Conservation (phyloP, 2,329 filamentous ascomycete genomes). For the Ophiosphaerella herpotricha region DNA sequence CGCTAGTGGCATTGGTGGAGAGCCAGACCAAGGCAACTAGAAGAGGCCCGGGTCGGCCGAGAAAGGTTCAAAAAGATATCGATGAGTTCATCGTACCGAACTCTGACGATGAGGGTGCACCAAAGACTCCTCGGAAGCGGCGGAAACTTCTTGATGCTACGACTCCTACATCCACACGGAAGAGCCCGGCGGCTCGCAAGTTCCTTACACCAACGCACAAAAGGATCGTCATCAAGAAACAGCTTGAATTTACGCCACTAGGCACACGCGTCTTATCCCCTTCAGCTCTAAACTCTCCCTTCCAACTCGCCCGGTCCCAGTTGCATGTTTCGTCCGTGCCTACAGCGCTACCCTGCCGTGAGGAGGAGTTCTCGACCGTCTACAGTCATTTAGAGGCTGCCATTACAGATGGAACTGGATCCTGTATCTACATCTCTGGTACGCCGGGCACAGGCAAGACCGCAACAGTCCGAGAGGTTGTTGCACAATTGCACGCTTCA, state of each 20-base stretch:
- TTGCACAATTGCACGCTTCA: constrained; percentile 83
- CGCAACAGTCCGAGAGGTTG: constrained; percentile 93
- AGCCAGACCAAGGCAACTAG: constrained; percentile 73
- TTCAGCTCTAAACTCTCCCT: constrained; percentile 79
- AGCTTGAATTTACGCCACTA: constrained; percentile 93
- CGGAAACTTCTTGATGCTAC: constrained; percentile 52
- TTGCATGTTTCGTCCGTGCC: constrained; percentile 95
- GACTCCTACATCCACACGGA: constrained; percentile 52
- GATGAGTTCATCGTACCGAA: constrained; percentile 52
- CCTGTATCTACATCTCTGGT: constrained; percentile 99
- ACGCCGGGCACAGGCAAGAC: constrained; percentile 98
- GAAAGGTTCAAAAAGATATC: constrained; percentile 41
- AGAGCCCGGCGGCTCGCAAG: constrained; percentile 55
- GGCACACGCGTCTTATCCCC: constrained; percentile 84
- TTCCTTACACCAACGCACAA: constrained; percentile 69
- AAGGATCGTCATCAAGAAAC: constrained; percentile 77
- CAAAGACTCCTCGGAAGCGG: constrained; percentile 53
- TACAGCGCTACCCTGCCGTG: constrained; percentile 84
- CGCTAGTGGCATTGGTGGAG: constrained; percentile 70
- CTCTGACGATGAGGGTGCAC: constrained; percentile 48
- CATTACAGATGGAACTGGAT: constrained; percentile 89
- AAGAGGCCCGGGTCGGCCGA: constrained; percentile 49
- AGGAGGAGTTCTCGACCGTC: constrained; percentile 87
- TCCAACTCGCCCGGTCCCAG: constrained; percentile 84
- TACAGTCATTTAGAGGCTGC: constrained; percentile 93